phyloP scores from a whole-genome alignment of 805 yeast genomes.

The Saccharomycopsis sp. region DNA sequence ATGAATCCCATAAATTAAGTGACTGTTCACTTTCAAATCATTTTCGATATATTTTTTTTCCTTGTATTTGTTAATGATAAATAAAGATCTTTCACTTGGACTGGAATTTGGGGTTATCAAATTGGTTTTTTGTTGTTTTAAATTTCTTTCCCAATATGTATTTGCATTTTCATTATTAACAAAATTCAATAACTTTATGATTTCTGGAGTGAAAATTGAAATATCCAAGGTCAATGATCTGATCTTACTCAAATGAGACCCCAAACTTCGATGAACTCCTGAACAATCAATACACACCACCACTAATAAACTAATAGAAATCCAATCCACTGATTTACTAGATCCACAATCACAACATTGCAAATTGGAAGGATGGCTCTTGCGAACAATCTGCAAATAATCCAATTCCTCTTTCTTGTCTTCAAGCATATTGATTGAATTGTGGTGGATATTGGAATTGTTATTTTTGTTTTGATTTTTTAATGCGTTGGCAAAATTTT shows the following conservation, averaged over 20 bases:
- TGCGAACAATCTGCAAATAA: constrained; percentile 21
- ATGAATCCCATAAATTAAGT: constrained; percentile 42
- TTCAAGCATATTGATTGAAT: constrained; percentile 3
- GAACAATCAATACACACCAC: constrained; percentile 79
- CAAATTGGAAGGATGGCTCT: constrained; percentile 42
- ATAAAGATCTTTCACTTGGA: constrained; percentile 42
- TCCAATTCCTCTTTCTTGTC: constrained; percentile 5
- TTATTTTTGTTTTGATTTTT: neutral
- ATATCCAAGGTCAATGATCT: constrained; percentile 67
- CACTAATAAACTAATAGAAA: constrained; percentile 63
- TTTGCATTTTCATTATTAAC: constrained; percentile 48
- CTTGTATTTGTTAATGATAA: constrained; percentile 57
- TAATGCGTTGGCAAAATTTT: neutral
- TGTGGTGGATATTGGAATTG: neutral
- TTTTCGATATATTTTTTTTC: constrained; percentile 34
- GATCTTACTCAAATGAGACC: constrained; percentile 71
- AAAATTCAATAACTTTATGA: constrained; percentile 42
- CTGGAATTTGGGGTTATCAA: constrained; percentile 28
- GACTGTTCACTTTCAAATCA: constrained; percentile 23
- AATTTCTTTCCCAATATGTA: constrained; percentile 44
- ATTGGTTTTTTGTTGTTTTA: constrained; percentile 15
- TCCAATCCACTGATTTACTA: constrained; percentile 67
- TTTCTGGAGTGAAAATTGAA: constrained; percentile 46
- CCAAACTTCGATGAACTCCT: constrained; percentile 79
- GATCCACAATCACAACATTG: constrained; percentile 76